Percentiles rank a stretch among this genome's conserved stretches.
Evolutionary conservation across 495 filamentous ascomycete genomes (phyloP).

Genomic region (Penicillium diatomitis): DNA sequence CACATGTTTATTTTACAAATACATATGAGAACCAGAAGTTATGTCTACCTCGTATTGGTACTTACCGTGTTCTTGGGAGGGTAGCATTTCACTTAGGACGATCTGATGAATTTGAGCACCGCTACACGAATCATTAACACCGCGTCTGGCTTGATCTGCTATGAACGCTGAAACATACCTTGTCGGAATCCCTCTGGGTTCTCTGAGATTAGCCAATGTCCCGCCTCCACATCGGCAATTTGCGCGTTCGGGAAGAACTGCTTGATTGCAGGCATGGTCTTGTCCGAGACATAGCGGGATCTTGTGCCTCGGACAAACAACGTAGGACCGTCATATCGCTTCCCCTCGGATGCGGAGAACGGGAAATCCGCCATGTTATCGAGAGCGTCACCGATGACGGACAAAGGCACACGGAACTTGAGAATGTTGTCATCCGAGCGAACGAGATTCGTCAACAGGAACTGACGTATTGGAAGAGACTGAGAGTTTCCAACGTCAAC

Average conservation of each 20-base stretch:
- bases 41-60: too few species aligned
- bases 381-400: constrained; percentile 45
- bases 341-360: constrained; percentile 45
- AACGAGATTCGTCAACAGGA: constrained; percentile 83
- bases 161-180: constrained; percentile 42
- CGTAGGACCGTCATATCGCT: constrained; percentile 63
- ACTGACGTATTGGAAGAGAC: constrained; percentile 73
- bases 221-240: constrained; percentile 73
- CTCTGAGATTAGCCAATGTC: constrained; percentile 93
- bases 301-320: constrained; percentile 77
- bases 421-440: constrained; percentile 36
- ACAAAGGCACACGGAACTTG: constrained; percentile 53
- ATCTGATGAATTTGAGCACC: constrained; percentile 32
- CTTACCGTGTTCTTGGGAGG: too few species aligned
- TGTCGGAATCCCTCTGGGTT: constrained; percentile 77
- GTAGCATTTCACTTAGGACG: neutral
- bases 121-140: constrained; percentile 18
- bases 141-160: neutral
- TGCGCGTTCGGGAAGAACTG: constrained; percentile 80
- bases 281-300: constrained; percentile 79
- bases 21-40: too few species aligned
- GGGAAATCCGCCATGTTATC: constrained; percentile 75
- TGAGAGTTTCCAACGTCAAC: constrained; percentile 16
- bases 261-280: constrained; percentile 79
- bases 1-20: too few species aligned